Conservation (phyloP, 2,329 filamentous ascomycete genomes). For the Aspergillus luchuensis region DNA sequence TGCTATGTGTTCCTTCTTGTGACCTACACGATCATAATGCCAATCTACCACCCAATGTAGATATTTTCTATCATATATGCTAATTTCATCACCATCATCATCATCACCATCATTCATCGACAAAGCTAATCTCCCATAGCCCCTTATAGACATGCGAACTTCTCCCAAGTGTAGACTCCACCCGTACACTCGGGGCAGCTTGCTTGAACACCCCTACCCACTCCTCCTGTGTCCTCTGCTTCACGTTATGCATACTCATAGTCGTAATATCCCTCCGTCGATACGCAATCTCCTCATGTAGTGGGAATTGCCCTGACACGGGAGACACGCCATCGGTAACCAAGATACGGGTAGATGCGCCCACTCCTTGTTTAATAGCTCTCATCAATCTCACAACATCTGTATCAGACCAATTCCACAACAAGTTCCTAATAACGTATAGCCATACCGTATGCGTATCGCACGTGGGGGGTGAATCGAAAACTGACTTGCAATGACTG, state of each 20-base stretch:
- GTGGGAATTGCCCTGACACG: not conserved
- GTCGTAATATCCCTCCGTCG: constrained; percentile 2
- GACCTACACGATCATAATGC: no score
- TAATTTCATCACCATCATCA: no score
- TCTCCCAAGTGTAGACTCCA: not conserved
- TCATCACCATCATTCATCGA: not conserved
- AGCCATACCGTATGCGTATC: not conserved
- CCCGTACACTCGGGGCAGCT: not conserved
- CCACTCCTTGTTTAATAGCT: not conserved
- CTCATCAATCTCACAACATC: not conserved
- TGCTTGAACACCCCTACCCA: not conserved
- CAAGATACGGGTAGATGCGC: not conserved
- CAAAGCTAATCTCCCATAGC: not conserved
- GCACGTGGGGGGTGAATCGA: not conserved
- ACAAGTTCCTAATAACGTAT: not conserved
- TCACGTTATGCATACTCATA: constrained; percentile 6
- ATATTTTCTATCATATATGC: no score
- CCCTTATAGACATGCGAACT: constrained; percentile 7
- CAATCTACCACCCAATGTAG: no score
- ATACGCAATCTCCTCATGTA: not conserved
- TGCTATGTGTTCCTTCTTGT: no score
- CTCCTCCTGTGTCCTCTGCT: constrained; percentile 1
- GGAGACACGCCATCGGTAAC: not conserved
- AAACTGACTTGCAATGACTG: not conserved
- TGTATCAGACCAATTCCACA: not conserved